Evolutionary conservation across 257 asterid species (phyloP), one percentile per base, ranked within the genome.

Genomic region (Salvia hispanica): DNA sequence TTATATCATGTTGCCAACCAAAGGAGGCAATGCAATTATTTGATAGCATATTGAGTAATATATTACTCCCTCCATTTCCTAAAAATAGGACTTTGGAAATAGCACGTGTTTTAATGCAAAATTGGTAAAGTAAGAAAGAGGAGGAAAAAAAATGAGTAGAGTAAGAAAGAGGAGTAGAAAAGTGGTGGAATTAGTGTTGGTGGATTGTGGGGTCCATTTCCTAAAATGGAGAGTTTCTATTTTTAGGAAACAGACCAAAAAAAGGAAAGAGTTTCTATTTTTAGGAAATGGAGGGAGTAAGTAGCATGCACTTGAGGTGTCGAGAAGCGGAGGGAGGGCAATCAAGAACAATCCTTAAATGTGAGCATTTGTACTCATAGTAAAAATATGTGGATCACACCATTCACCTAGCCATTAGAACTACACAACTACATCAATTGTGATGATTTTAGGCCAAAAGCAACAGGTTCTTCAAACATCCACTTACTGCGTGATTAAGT

Each of bases 401-500:
- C 31, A 14, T 48, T 51, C 12, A 68, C 62, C 63, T 10, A 36
- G 52, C 51, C 66, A 47, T 31, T 56, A 7, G 28, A 56, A 44
- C 43, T 68, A 54, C 43, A 64, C 48, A 74, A 67, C 69, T 47
- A 43, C 48, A 64, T 34, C 39, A 40, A 31, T 36, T 47, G 33
- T 47, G 21, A 60, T 11, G 44, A 62, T 67, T 60, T 66, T 1
- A 37, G 37, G 28, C 45, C 72, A 66, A 73, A 48, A 55, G 14
- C 39, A 42, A 50, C 50, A 50, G 46, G 15, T 52, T 67, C 47
- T 45, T 67, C 37, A 43, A 21, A 39, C 55, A 70, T 15, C 44
- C 11, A 50, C 97, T 81, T 84, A 94, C 99, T 34, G 82, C 74
- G 57, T 86, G 69, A 74, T 77, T 84, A 77, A 94, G 84, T 79